Evolutionary conservation across 495 filamentous ascomycete genomes (phyloP).

Genomic region (Ramalina intermedia): DNA sequence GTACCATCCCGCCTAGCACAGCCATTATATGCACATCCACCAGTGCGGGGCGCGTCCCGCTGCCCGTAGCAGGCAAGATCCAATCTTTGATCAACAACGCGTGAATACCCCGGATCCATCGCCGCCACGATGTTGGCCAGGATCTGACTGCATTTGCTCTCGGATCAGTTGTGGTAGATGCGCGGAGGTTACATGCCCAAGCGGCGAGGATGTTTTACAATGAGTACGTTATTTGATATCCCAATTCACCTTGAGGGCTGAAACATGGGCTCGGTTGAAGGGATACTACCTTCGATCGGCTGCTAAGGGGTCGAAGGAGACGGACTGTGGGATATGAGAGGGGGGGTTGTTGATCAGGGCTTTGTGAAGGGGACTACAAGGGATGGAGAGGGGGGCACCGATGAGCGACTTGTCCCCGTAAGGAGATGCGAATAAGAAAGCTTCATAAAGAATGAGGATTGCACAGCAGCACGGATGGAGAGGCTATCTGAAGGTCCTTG

Average conservation of each 20-base stretch:
- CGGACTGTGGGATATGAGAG: background rate
- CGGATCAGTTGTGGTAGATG: conserved; percentile 34
- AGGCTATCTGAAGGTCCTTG: too few relatives aligned
- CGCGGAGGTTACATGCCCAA: conserved; percentile 28
- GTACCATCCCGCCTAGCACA: conserved; percentile 16
- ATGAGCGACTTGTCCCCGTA: background rate
- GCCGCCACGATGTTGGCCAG: conserved; percentile 8
- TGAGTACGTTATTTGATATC: background rate
- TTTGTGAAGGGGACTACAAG: background rate
- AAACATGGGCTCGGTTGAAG: background rate
- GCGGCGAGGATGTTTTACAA: conserved; percentile 9
- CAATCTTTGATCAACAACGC: conserved; percentile 16
- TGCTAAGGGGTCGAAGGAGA: conserved; percentile 8
- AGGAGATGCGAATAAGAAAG: too few relatives aligned
- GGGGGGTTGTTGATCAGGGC: background rate
- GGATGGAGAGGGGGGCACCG: too few relatives aligned
- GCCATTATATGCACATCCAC: conserved; percentile 17
- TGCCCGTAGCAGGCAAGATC: conserved; percentile 14
- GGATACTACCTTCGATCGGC: conserved; percentile 20
- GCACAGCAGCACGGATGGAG: too few relatives aligned
- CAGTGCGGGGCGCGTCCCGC: conserved; percentile 7
- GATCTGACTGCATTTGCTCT: conserved; percentile 24
- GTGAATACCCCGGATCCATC: conserved; percentile 3
- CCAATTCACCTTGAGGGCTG: background rate
- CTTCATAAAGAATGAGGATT: too few relatives aligned